Base-by-base conservation (phyloP, 192 early-diverging fungal species). In the Chytriomyces confervae region DNA sequence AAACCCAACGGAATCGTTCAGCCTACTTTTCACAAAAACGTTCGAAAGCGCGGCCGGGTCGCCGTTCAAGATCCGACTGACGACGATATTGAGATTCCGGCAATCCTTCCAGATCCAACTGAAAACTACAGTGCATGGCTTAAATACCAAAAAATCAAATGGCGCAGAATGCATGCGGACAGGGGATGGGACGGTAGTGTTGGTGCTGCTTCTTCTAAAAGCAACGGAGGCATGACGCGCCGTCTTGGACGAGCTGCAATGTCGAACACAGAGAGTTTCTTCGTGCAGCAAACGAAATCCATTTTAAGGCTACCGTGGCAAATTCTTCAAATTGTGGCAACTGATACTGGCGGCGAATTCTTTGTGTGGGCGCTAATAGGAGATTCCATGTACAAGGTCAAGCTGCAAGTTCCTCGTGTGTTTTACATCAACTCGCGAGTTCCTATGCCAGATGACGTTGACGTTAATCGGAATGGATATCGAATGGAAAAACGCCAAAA, bases 271-370 rank as follows among this genome's bases (percentile, higher is more conserved):
- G 64, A 81, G n/a, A 83, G 82, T 23, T 95, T 92, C 82, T 94
- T 98, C 80, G 80, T 87, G 63, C 85, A 85, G 44, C 91, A 94
- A 62, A 89, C 91, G 7, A 80, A 83, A 48, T 86, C 88, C 18
- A 85, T 97, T 36, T 75, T 92, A 20, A 86, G 83, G 23, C 85
- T 86, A 20, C 61, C 84, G 3, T 97, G 96, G 96, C 90, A 97
- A 71, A 86, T 99, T 11, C 62, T 99, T 23, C 94, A 96, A 73
- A 92, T 97, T 74, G 86, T 86, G 5, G 92, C 91, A 53, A 95
- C 94, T 6, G 94, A 96, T 50, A 88, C 77, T 3, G 92, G 91
- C 5, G 97, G 97, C 23, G 93, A 95, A 81, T 95, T 95, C 66
- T 85, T 84, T n/a, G 86, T 96, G 11, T 99, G 96, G 96, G 88